Conservation (phyloP, 2,329 filamentous ascomycete genomes). For the Ascochyta rabiei region DNA sequence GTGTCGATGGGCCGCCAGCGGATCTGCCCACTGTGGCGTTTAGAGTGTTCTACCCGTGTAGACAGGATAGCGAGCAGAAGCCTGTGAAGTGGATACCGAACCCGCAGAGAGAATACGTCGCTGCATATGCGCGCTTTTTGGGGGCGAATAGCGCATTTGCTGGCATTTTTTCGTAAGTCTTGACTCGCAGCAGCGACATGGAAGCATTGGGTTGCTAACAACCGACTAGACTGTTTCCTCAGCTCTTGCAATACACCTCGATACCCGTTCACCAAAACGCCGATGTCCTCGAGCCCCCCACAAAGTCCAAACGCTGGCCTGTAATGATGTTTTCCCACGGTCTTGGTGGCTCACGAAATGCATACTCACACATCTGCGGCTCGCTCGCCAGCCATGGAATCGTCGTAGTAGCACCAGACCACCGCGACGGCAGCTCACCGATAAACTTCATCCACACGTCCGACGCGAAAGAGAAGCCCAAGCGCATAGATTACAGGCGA, state of each 20-base stretch:
- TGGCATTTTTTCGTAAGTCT: slow-evolving; percentile 47
- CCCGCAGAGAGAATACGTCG: slow-evolving; percentile 75
- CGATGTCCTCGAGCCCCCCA: slow-evolving; percentile 58
- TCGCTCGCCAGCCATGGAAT: slow-evolving; percentile 81
- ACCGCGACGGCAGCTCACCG: slow-evolving; percentile 80
- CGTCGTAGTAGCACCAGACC: slow-evolving; percentile 80
- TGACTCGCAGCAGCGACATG: background rate
- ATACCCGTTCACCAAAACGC: slow-evolving; percentile 78
- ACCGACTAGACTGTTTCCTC: slow-evolving; percentile 65
- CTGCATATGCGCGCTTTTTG: slow-evolving; percentile 77
- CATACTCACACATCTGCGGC: slow-evolving; percentile 82
- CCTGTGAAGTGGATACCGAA: slow-evolving; percentile 77
- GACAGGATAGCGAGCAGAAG: slow-evolving; percentile 53
- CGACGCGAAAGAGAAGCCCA: slow-evolving; percentile 46
- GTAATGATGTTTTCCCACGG: slow-evolving; percentile 88
- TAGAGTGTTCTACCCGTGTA: slow-evolving; percentile 76
- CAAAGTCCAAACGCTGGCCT: slow-evolving; percentile 68
- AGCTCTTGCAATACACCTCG: slow-evolving; percentile 73
- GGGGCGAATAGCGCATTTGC: slow-evolving; percentile 64
- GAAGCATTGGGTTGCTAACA: background rate
- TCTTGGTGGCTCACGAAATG: slow-evolving; percentile 78
- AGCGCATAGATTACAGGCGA: slow-evolving; percentile 52
- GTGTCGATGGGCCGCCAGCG: slow-evolving; percentile 59
- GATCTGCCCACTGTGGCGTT: slow-evolving; percentile 75
- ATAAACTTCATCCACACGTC: slow-evolving; percentile 73